These are phyloP conservation scores for Fusarium ramigenum DNA, from an alignment of 2,329 filamentous ascomycete species.

Conservation along the genomic window DNA sequence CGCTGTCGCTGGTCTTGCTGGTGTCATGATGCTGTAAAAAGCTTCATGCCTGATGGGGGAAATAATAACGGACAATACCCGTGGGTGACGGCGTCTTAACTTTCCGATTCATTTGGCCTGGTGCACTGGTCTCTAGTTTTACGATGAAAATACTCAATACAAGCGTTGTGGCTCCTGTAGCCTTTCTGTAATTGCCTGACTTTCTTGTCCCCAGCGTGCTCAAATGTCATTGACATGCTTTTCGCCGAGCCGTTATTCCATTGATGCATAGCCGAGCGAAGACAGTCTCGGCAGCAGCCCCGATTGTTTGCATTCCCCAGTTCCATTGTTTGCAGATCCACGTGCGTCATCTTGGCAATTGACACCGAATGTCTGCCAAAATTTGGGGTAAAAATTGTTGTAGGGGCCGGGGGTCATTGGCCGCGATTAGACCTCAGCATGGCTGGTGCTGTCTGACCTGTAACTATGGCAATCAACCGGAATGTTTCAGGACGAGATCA, in stretches of 20 bases:
- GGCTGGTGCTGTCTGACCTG: not conserved
- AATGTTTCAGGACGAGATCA: not conserved
- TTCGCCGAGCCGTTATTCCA: not conserved
- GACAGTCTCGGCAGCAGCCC: not conserved
- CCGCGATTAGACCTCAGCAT: not conserved
- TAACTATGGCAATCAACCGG: not conserved
- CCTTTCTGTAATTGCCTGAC: not conserved
- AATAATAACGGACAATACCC: not conserved
- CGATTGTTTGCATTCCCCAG: not conserved
- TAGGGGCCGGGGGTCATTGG: not conserved
- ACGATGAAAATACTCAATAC: not conserved
- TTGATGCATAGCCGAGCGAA: not conserved
- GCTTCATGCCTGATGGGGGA: too few relatives aligned
- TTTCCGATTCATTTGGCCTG: not conserved
- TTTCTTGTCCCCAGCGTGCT: not conserved
- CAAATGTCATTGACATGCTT: not conserved
- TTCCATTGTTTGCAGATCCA: not conserved
- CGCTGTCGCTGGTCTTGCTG: conserved; percentile 23
- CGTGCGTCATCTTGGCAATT: not conserved
- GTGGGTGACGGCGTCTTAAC: not conserved
- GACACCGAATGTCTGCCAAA: not conserved
- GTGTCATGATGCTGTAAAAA: conserved; percentile 24
- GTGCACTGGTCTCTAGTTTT: not conserved
- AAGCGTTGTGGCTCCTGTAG: not conserved
- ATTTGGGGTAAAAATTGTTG: not conserved